These are phyloP conservation scores for Paspalum vaginatum DNA, from an alignment of 176 grass and related monocot species.

Conservation along the genomic window DNA sequence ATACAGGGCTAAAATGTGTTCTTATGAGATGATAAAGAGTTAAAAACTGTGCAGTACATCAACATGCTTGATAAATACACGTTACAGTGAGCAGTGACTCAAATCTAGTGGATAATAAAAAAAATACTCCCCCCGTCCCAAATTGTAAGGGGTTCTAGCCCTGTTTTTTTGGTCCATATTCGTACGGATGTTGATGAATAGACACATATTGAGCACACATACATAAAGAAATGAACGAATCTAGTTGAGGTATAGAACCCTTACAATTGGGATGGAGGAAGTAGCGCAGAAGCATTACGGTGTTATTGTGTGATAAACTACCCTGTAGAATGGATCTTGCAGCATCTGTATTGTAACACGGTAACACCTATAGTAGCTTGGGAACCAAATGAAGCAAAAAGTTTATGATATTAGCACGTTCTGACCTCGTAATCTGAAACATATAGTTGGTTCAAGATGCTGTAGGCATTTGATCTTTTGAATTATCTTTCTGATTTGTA, in stretches of 20 bases:
- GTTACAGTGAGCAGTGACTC: neutral
- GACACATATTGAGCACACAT: too few species aligned
- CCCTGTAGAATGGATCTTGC: neutral
- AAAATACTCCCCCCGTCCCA: neutral
- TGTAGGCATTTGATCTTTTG: conserved; percentile 16
- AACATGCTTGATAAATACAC: neutral
- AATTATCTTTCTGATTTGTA: neutral
- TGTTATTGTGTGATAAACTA: neutral
- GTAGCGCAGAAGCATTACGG: neutral
- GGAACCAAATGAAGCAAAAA: neutral
- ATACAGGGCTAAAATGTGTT: neutral
- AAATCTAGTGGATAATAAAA: neutral
- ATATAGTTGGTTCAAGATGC: neutral
- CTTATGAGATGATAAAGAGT: neutral
- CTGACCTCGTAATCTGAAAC: neutral
- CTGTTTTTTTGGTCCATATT: too few species aligned
- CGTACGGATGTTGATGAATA: too few species aligned
- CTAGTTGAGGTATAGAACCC: too few species aligned
- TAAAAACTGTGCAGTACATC: neutral
- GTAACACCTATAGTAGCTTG: neutral
- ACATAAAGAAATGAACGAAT: too few species aligned
- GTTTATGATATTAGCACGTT: neutral
- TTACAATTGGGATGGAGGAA: neutral
- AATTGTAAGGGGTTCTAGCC: neutral
- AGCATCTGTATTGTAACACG: neutral